Base-by-base conservation (phyloP, 495 filamentous ascomycete genomes). In the Aspergillus bertholletiae region DNA sequence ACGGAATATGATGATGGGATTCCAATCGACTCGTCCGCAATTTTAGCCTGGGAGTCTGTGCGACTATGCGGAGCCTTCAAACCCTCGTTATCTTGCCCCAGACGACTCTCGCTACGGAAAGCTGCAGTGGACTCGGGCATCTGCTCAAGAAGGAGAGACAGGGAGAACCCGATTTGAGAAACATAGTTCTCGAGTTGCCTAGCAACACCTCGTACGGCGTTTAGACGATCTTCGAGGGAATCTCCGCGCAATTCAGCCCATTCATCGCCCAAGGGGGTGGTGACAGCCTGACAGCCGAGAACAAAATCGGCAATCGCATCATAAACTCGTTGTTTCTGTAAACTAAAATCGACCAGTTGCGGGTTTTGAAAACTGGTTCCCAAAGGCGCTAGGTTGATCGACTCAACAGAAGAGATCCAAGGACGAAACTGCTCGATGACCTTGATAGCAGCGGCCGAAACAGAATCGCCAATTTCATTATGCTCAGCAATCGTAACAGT, bases 241-340 rank as follows among this genome's bases (percentile, higher is more conserved):
- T 93, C 89, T 3, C 91, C 90, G n/a, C 92, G 84, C 12, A 88
- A 74, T 60, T 95, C 91, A 20, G 92, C 83, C 94, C 94, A 98
- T 69, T 98, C 94, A 66, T 98, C 94, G 11, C 86, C 88, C 26
- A 98, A 74, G 30, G 95, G 93, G 13, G 90, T 88, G 11, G 92
- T 87, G 11, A 97, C 85, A 7, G 84, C 84, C 68, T 97, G 93
- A 66, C 91, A 96, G 51, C 86, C 84, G 18, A 96, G 65, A 12
- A 97, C 71, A 41, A 98, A 80, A 64, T 98, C 94, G 40, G 90
- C 90, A 55, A 96, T 88, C 20, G 88, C 86, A 71, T 97, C 94
- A 66, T 97, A 97, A 28, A 95, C 73, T 54, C 85, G 84, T 65
- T 98, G 94, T 73, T 97, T 97, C 60, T 94, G 90, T 26, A 84